Percentiles rank a stretch among this genome's conserved stretches.
These are phyloP conservation scores for Gaeumannomyces tritici DNA, from an alignment of 2,329 filamentous ascomycete genomes.

Conservation along the genomic window DNA sequence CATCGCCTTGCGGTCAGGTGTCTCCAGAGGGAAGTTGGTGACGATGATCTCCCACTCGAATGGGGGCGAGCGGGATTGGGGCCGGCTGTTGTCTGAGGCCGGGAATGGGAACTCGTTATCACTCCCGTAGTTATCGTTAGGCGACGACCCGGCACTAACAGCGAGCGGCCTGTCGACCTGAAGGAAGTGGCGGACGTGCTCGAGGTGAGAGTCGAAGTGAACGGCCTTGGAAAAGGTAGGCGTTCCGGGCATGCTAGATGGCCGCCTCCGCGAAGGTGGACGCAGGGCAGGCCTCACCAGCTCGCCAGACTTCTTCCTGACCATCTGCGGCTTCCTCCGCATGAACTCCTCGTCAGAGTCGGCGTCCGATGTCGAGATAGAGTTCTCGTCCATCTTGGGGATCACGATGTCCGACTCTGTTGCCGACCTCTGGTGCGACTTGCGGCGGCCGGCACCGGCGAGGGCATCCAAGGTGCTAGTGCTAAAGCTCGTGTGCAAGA, in stretches of 20 bases:
- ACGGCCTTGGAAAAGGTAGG: slow-evolving; percentile 93
- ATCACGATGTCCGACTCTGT: slow-evolving; percentile 44
- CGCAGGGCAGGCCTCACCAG: slow-evolving; percentile 87
- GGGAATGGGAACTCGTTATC: slow-evolving; percentile 85
- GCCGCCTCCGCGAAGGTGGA: slow-evolving; percentile 66
- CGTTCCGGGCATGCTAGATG: slow-evolving; percentile 95
- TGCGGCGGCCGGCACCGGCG: slow-evolving; percentile 27
- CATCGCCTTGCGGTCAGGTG: slow-evolving; percentile 48
- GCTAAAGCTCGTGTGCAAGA: slow-evolving; percentile 34
- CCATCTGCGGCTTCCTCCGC: slow-evolving; percentile 82
- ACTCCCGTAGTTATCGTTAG: slow-evolving; percentile 77
- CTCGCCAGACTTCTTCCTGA: slow-evolving; percentile 97
- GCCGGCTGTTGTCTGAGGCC: slow-evolving; percentile 17
- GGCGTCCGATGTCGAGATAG: slow-evolving; percentile 47
- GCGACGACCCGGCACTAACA: slow-evolving; percentile 88
- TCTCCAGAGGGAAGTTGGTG: slow-evolving; percentile 70
- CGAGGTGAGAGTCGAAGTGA: slow-evolving; percentile 95
- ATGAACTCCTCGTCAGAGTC: slow-evolving; percentile 50
- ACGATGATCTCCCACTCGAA: slow-evolving; percentile 85
- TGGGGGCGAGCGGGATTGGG: slow-evolving; percentile 29
- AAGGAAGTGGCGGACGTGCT: slow-evolving; percentile 92
- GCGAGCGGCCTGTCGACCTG: slow-evolving; percentile 92
- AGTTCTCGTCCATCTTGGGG: slow-evolving; percentile 36
- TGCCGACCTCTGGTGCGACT: slow-evolving; percentile 42
- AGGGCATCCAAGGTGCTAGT: slow-evolving; percentile 33